A percentile compares a stretch with the other conserved stretches of the same genome.
Conservation (phyloP, 768 basidiomycete genomes). For the Candolleomyces aberdarensis region DNA sequence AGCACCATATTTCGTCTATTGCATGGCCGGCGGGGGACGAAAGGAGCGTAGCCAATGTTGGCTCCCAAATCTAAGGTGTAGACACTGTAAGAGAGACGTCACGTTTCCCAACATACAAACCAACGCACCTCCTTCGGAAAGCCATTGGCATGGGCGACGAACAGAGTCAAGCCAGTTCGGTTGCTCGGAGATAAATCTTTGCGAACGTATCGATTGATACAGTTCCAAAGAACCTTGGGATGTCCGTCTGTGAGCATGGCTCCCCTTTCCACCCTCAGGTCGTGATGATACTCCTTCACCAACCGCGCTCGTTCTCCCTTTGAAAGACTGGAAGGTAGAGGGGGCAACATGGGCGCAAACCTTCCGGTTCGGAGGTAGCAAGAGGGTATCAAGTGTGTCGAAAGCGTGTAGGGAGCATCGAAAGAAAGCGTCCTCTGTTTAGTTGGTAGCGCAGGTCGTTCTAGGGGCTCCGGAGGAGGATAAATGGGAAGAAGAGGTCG, state of each 20-base stretch:
- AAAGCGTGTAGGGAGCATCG: constrained; percentile 36
- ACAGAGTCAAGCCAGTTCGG: constrained; percentile 58
- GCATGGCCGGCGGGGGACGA: constrained; percentile 29
- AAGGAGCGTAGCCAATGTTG: constrained; percentile 54
- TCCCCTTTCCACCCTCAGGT: constrained; percentile 28
- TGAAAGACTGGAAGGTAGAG: constrained; percentile 19
- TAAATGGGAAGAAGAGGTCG: constrained; percentile 31
- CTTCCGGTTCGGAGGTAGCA: constrained; percentile 47
- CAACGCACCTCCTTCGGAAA: constrained; percentile 76
- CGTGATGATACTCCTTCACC: constrained; percentile 11
- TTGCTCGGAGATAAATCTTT: constrained; percentile 20
- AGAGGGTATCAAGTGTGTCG: constrained; percentile 56
- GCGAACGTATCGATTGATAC: constrained; percentile 66
- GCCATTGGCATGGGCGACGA: constrained; percentile 84
- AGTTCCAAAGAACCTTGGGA: constrained; percentile 58
- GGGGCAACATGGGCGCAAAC: constrained; percentile 36
- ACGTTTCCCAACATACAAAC: neutral
- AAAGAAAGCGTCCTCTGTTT: constrained; percentile 32
- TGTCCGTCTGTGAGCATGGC: constrained; percentile 34
- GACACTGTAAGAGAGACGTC: neutral
- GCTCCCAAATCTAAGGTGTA: constrained; percentile 70
- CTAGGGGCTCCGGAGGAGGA: constrained; percentile 34
- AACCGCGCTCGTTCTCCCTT: constrained; percentile 34
- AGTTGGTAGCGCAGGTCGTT: constrained; percentile 37
- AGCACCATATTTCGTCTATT: constrained; percentile 74